Evolutionary conservation across 305 asterid species (phyloP).

Genomic region (Lippia alba): DNA sequence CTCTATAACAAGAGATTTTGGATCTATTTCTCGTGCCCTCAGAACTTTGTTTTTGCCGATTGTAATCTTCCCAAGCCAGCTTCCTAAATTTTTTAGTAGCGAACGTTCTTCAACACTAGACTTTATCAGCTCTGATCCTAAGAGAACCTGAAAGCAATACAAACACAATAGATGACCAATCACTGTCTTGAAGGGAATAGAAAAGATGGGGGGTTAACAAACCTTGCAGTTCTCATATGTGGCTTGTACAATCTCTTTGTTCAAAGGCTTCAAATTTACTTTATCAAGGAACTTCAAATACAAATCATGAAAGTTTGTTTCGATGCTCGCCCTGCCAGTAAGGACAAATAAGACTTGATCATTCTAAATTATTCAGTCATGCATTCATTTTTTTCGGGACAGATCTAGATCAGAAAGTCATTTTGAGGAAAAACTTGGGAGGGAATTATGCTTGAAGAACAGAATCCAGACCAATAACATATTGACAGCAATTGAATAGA

Average conservation of each 20-base stretch:
- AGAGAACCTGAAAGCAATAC: slow-evolving; percentile 74
- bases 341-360: slow-evolving; percentile 20
- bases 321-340: slow-evolving; percentile 91
- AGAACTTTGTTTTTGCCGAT: slow-evolving; percentile 95
- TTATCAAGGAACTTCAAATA: slow-evolving; percentile 95
- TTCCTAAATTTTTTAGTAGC: slow-evolving; percentile 90
- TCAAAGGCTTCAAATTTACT: slow-evolving; percentile 78
- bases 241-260: slow-evolving; percentile 77
- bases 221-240: slow-evolving; percentile 99
- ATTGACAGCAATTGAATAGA: slow-evolving; percentile 11
- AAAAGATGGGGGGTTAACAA: slow-evolving; percentile 14
- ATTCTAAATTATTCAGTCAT: neutral
- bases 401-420: slow-evolving; percentile 10
- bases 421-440: neutral
- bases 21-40: slow-evolving; percentile 93
- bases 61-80: slow-evolving; percentile 99
- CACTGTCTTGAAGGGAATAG: neutral
- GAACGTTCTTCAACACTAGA: slow-evolving; percentile 97
- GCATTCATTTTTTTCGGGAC: slow-evolving; percentile 28
- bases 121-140: slow-evolving; percentile 93
- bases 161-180: slow-evolving; percentile 32
- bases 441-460: neutral
- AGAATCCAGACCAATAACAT: slow-evolving; percentile 22
- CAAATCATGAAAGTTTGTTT: slow-evolving; percentile 96
- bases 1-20: slow-evolving; percentile 87